Evolutionary conservation across 1,139 yeast genomes (phyloP), one percentile per base, ranked within the genome.

Genomic region (Nakaseomyces delphensis): DNA sequence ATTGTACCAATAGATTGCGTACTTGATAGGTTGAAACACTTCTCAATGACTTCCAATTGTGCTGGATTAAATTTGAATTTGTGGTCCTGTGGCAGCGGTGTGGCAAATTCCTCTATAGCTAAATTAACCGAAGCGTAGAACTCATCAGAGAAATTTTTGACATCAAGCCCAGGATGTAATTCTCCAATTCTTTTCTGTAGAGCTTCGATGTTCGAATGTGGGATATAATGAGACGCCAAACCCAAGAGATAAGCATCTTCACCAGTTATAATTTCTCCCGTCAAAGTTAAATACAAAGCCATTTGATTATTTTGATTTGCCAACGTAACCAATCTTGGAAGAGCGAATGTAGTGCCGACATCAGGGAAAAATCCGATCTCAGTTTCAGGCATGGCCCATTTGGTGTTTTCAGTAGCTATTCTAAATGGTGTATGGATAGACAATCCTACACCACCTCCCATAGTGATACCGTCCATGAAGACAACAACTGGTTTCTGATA

Each of bases 361-460:
- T 91, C 99, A 8, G 96, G 95, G 68, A 85, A 84, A 63, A 89
- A 86, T 0, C 99, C 99, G 61, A 93, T 91, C 55, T 85, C 91
- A 73, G 93, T 83, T 64, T 91, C 98, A 4, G 98, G 98, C 98
- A 91, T 93, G 47, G 97, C 95, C 66, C 89, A 76, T 59, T 80
- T 74, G 15, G 97, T 89, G 56, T 76, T 75, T 57, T 91, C 97
- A 30, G 96, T 85, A 10, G 93, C 94, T 39, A 91, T 70, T 59
- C 98, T 76, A 70, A 89, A 89, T 2, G 96, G 94, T n/a, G 89
- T 83, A 64, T 93, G 97, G 36, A 85, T 81, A 0, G 91, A 73
- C 44, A 91, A 69, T 3, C 98, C 98, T 36, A 86, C 95, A 54
- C 98, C 98, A 43, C 98, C 98, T 44, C 98, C 98, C 96, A 91